Base-by-base conservation (phyloP, 2,329 filamentous ascomycete genomes). In the Bipolaris oryzae region DNA sequence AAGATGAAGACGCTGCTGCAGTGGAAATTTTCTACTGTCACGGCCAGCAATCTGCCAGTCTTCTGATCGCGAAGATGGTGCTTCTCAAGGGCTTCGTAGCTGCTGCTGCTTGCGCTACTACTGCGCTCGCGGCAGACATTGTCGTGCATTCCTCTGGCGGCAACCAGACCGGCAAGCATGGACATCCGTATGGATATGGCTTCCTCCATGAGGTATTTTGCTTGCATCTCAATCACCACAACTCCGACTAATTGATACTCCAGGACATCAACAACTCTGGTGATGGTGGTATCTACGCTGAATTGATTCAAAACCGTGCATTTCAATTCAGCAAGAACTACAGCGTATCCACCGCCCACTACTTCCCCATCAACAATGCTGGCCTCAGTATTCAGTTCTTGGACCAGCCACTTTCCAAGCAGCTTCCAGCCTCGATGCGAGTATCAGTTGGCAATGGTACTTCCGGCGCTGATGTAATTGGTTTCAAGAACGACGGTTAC, bases 261-360 rank as follows among this genome's bases (percentile, higher is more conserved):
- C 5, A 72, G 69, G 69, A 72, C 15, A 88, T 88, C 71, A 86
- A 86, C 73, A 85, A 89, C 71, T 87, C 85, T 1, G 88, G 88
- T 2, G 89, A 91, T 68, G 88, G 89, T 20, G 89, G 88, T 5
- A 84, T 91, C 60, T 91, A 91, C 69, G 88, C 86, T 46, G 88
- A 91, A 68, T 74, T 91, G 53, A 84, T 91, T 54, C 83, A 82
- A 49, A 91, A 91, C 74, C 83, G 87, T 46, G 89, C 87, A 10
- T 90, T 91, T 67, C 89, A 91, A 72, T 80, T 78, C 57, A 71
- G 67, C 58, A 60, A 42, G 52, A 47, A 49, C 16, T 71, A 51
- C 44, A 63, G 60, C 11, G 68, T 68, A 10, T 71, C 68, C 4
- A 68, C 66, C n/a, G 62, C 60, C 11, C 66, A 69, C 54, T 72